Percentiles rank a stretch among this genome's conserved stretches.
Conservation (phyloP, 257 asterid species). For the Vinca minor region DNA sequence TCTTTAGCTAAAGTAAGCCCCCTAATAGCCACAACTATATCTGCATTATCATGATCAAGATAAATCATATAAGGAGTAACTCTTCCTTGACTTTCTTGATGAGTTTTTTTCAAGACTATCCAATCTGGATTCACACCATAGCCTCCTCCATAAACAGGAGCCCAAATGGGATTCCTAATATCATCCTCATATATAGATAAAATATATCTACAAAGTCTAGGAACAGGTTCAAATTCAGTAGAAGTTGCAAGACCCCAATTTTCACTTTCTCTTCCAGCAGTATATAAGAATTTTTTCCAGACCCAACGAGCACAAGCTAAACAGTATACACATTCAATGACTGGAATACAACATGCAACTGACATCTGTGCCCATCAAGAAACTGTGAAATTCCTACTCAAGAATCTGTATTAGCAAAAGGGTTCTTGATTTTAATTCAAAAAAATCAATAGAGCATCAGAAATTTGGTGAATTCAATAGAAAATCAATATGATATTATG, state of each 20-base stretch:
- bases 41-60: conserved; percentile 63
- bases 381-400: conserved; percentile 18
- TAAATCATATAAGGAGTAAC: conserved; percentile 84
- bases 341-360: conserved; percentile 79
- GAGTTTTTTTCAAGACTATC: conserved; percentile 49
- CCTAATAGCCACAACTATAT: conserved; percentile 66
- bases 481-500: too few relatives aligned
- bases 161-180: conserved; percentile 60
- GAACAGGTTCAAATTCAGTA: conserved; percentile 75
- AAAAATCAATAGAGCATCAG: not conserved
- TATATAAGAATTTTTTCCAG: conserved; percentile 85
- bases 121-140: conserved; percentile 73
- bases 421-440: not conserved
- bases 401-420: conserved; percentile 2
- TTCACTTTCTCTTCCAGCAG: conserved; percentile 90
- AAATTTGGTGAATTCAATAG: too few relatives aligned
- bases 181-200: conserved; percentile 78
- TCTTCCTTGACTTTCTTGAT: conserved; percentile 46
- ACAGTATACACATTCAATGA: conserved; percentile 92
- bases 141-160: conserved; percentile 88
- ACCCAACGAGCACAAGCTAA: conserved; percentile 90
- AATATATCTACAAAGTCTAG: conserved; percentile 64
- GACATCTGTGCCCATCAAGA: conserved; percentile 66
- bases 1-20: conserved; percentile 86
- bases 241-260: conserved; percentile 88